phyloP scores from a whole-genome alignment of 441 rosid genomes.

The Mallotus repandus region DNA sequence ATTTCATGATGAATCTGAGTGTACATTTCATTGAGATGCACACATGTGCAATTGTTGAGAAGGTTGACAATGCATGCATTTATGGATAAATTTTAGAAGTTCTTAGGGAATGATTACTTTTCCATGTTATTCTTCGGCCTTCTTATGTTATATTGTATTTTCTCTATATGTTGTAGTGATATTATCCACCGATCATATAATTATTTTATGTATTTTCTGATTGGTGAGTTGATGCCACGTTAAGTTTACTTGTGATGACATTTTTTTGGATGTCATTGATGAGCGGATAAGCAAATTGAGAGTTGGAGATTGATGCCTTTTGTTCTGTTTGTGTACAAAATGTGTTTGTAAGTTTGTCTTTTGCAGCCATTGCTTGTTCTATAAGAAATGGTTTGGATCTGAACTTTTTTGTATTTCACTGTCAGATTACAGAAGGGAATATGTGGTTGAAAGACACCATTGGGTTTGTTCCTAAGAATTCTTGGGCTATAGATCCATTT shows the following conservation, averaged over 20 bases:
- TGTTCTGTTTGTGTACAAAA: neutral
- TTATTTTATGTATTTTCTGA: neutral
- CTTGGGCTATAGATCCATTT: conserved; percentile 99
- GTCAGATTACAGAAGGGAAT: conserved; percentile 89
- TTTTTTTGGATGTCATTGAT: neutral
- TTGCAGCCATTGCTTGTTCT: neutral
- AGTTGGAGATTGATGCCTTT: neutral
- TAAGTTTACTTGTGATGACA: neutral
- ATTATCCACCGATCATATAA: neutral
- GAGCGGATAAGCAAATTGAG: neutral
- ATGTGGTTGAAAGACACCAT: conserved; percentile 92
- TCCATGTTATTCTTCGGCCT: neutral
- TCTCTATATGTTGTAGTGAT: neutral
- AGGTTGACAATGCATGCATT: neutral
- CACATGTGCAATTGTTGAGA: neutral
- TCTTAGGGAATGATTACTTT: neutral
- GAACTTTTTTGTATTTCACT: neutral
- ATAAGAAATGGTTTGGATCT: neutral
- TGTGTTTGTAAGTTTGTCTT: conserved; percentile 3
- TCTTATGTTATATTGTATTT: neutral
- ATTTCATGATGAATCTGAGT: neutral
- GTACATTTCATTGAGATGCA: neutral
- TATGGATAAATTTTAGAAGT: neutral
- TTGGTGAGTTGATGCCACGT: neutral
- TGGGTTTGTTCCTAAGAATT: conserved; percentile 87